phyloP scores from a whole-genome alignment of 257 asterid species.

The Solanum lycopersicoides region DNA sequence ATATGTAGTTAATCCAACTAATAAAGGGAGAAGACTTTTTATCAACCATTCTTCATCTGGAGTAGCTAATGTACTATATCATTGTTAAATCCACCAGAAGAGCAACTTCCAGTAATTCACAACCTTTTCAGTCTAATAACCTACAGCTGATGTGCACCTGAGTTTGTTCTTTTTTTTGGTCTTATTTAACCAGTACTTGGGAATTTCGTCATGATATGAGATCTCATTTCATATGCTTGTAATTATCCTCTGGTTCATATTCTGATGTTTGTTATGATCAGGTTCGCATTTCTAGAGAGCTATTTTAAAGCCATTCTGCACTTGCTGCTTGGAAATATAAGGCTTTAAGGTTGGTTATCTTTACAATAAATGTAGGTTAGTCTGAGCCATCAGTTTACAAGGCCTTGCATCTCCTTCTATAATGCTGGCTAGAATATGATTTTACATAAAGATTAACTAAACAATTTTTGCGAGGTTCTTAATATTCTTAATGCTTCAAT shows the following conservation, averaged over 20 bases:
- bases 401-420: not conserved
- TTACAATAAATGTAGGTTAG: not conserved
- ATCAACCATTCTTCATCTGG: not conserved
- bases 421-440: not conserved
- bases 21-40: not conserved
- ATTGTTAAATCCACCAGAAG: not conserved
- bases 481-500: not conserved
- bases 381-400: not conserved
- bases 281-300: not conserved
- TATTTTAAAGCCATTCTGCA: not conserved
- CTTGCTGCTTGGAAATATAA: not conserved
- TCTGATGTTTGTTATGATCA: not conserved
- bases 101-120: not conserved
- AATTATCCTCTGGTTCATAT: not conserved
- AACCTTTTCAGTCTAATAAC: not conserved
- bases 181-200: not conserved
- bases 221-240: not conserved
- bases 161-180: not conserved
- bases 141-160: not conserved
- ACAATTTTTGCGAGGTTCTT: not conserved
- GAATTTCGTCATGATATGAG: not conserved
- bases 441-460: not conserved
- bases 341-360: not conserved
- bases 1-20: not conserved
- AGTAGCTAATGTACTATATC: not conserved